Evolutionary conservation across 2,329 filamentous ascomycete genomes (phyloP), one percentile per base, ranked within the genome.

Genomic region (Ophiocordyceps robertsii): DNA sequence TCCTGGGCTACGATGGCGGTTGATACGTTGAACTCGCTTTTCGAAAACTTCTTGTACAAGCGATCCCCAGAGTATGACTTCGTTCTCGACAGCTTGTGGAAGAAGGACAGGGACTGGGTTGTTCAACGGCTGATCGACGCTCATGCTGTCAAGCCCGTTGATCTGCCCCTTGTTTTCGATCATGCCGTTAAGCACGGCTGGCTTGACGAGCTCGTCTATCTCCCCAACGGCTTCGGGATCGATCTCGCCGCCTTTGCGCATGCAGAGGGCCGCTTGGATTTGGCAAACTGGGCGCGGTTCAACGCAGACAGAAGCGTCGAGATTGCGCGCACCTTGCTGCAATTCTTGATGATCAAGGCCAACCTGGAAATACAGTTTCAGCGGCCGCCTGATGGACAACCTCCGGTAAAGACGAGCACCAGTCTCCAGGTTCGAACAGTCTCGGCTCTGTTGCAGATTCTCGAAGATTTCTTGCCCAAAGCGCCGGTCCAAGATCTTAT

Each of bases 81-180:
- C 48, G 90, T 95, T 13, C 74, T 98, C 44, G 82, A 95, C 56
- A 89, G 87, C 45, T 67, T 95, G 6, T 96, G 90, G 89, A 81
- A 83, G 51, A 88, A 92, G 56, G 87, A 96, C 57, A 84, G 81
- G 50, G 74, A 82, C 17, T 96, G 88, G 83, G 84, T 96, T 14
- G 81, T 82, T 10, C 76, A 81, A 49, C 79, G 84, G 45, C 76
- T 98, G 30, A 78, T 90, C 58, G 82, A 81, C 35, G 82, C 93
- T 40, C 86, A 93, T 55, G 86, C 87, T 8, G 67, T 83, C 39
- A 82, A 85, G 55, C 84, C 66, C n/a, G 58, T 60, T 5, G 66
- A 68, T 44, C 53, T 68, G 17, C 62, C 63, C 2, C 51, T 66
- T 8, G 59, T 68, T 21, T 67, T 67, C 24, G 65, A 68, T 42